Conservation (phyloP, 768 basidiomycete species). For the Rhodocollybia butyracea region DNA sequence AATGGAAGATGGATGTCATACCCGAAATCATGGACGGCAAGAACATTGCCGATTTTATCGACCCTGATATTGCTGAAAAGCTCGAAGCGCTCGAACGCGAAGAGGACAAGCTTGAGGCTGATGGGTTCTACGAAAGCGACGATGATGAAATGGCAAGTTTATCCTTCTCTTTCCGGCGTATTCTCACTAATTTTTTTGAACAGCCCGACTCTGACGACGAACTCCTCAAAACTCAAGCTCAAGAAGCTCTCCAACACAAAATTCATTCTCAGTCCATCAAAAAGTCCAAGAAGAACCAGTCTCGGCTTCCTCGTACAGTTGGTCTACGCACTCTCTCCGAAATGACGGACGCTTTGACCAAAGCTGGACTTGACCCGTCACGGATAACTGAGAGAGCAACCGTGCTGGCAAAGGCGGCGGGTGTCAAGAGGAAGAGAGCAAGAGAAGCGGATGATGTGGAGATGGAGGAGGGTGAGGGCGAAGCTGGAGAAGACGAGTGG, state of each 20-base stretch:
- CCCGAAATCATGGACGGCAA: conserved; percentile 99
- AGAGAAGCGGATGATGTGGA: conserved; percentile 47
- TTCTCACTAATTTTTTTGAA: background rate
- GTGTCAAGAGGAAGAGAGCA: conserved; percentile 70
- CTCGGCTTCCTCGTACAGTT: conserved; percentile 75
- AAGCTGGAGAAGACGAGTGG: conserved; percentile 39
- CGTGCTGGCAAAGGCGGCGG: conserved; percentile 69
- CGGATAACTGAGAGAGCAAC: conserved; percentile 86
- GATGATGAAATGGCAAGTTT: conserved; percentile 68
- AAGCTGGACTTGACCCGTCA: conserved; percentile 86
- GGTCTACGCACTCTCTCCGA: conserved; percentile 69
- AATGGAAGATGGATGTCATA: conserved; percentile 96
- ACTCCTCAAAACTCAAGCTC: conserved; percentile 65
- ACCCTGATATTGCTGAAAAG: conserved; percentile 95
- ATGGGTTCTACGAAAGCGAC: conserved; percentile 93
- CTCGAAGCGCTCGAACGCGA: conserved; percentile 96
- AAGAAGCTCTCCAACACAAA: conserved; percentile 59
- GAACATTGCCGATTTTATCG: conserved; percentile 98
- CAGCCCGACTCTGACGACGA: conserved; percentile 75
- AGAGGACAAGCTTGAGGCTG: conserved; percentile 89
- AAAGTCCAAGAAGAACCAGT: conserved; percentile 83
- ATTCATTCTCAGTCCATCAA: conserved; percentile 74
- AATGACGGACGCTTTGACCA: conserved; percentile 77
- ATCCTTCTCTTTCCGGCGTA: background rate
- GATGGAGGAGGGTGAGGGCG: conserved; percentile 53